Percentiles rank a stretch among this genome's conserved stretches.
These are phyloP conservation scores for Fagus crenata DNA, from an alignment of 306 rosid genomes.

Conservation along the genomic window DNA sequence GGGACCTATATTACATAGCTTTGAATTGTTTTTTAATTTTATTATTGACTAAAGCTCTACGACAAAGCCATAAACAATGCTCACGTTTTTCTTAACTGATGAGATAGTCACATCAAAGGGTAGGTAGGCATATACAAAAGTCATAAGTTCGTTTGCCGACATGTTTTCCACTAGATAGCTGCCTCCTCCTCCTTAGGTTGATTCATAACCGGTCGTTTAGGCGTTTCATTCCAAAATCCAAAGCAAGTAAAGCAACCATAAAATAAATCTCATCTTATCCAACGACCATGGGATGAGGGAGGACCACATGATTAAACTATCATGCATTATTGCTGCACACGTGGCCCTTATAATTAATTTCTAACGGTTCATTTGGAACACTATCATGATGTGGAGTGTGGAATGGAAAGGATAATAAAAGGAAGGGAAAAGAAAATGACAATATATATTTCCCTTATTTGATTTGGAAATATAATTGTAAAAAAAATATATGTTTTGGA, in stretches of 20 bases:
- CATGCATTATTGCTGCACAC: slow-evolving; percentile 13
- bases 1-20: background rate
- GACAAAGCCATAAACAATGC: background rate
- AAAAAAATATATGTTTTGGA: too few species aligned
- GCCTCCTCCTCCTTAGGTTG: background rate
- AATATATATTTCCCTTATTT: too few species aligned
- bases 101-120: slow-evolving; percentile 5
- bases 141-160: background rate
- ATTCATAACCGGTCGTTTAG: background rate
- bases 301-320: background rate
- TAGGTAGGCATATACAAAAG: background rate
- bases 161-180: slow-evolving; percentile 12
- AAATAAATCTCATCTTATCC: background rate
- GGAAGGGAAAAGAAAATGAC: too few species aligned
- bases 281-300: background rate
- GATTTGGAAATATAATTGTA: too few species aligned
- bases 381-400: background rate
- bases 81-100: slow-evolving; percentile 8
- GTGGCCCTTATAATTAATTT: background rate
- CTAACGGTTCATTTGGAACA: background rate
- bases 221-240: background rate
- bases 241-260: background rate
- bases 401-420: too few species aligned
- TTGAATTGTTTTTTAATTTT: background rate
- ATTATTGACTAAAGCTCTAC: background rate